phyloP scores from a whole-genome alignment of 176 grass and related monocot species.

The Olyra latifolia region DNA sequence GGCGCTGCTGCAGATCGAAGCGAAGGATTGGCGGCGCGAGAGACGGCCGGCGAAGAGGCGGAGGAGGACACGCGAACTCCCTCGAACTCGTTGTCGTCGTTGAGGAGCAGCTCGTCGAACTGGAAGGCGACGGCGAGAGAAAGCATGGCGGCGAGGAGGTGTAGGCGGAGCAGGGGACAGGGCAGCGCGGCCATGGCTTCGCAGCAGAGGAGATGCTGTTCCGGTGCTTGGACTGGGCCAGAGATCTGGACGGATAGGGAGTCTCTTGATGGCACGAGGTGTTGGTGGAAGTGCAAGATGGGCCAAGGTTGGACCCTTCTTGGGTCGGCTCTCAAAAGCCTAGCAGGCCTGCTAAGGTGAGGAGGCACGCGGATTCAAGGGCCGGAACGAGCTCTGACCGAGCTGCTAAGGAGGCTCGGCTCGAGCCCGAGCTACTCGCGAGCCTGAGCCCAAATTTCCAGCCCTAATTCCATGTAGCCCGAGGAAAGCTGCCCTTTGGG shows the following conservation, averaged over 20 bases:
- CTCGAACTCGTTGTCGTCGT: constrained; percentile 91
- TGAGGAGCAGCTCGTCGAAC: constrained; percentile 76
- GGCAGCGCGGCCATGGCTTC: constrained; percentile 35
- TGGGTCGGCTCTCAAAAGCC: background rate
- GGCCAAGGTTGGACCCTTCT: background rate
- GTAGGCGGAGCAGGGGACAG: constrained; percentile 14
- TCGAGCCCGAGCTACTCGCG: no score
- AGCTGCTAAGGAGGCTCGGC: no score
- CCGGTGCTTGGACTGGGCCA: background rate
- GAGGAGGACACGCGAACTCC: constrained; percentile 29
- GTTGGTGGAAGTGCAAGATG: no score
- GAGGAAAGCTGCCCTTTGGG: no score
- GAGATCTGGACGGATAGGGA: background rate
- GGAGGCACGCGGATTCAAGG: no score
- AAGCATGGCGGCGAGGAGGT: constrained; percentile 19
- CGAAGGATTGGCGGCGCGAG: constrained; percentile 51
- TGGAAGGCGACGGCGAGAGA: constrained; percentile 45
- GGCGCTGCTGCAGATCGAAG: no score
- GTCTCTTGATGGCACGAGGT: background rate
- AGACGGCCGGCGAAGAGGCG: background rate
- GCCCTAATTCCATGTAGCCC: no score
- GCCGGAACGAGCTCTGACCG: no score
- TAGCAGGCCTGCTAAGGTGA: no score
- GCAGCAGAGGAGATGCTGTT: background rate
- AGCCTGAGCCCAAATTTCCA: no score